These are phyloP conservation scores for Filobasidium floriforme DNA, from an alignment of 768 basidiomycete genomes.

Conservation along the genomic window DNA sequence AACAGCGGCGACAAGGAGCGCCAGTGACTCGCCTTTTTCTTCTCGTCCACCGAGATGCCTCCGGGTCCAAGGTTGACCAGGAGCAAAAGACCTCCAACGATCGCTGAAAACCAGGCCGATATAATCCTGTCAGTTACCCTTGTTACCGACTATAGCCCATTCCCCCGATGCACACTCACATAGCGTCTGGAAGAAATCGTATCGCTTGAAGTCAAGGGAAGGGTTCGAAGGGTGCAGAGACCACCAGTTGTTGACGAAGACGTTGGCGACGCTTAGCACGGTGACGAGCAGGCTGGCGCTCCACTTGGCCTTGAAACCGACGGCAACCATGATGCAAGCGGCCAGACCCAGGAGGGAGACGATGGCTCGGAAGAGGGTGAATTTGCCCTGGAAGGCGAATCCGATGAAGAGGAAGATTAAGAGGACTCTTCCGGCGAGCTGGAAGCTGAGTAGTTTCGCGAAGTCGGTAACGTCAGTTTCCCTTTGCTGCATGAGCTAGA, in stretches of 20 bases:
- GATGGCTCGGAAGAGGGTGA: constrained; percentile 76
- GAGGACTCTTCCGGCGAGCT: constrained; percentile 90
- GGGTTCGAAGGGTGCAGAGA: constrained; percentile 83
- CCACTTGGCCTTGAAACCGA: constrained; percentile 99
- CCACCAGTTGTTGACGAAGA: constrained; percentile 99
- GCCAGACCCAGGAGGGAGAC: constrained; percentile 83
- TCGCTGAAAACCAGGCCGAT: constrained; percentile 54
- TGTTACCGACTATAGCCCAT: no score
- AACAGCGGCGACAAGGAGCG: not conserved
- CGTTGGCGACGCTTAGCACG: constrained; percentile 87
- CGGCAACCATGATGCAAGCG: constrained; percentile 90
- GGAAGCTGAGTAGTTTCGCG: constrained; percentile 63
- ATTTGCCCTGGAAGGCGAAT: constrained; percentile 86
- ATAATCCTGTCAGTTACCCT: no score
- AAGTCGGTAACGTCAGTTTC: not conserved
- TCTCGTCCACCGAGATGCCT: constrained; percentile 95
- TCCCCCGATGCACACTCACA: constrained; percentile 48
- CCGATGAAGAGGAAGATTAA: constrained; percentile 99
- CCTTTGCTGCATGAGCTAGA: no score
- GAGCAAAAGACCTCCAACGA: constrained; percentile 92
- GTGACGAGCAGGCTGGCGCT: constrained; percentile 91
- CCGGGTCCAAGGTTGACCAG: constrained; percentile 98
- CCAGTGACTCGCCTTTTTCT: constrained; percentile 69
- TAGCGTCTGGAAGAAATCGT: constrained; percentile 88
- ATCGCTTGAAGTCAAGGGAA: constrained; percentile 96